Evolutionary conservation across 1,139 yeast species (phyloP), one percentile per base, ranked within the genome.

Genomic region (Keqinozyma sinolaborantium): DNA sequence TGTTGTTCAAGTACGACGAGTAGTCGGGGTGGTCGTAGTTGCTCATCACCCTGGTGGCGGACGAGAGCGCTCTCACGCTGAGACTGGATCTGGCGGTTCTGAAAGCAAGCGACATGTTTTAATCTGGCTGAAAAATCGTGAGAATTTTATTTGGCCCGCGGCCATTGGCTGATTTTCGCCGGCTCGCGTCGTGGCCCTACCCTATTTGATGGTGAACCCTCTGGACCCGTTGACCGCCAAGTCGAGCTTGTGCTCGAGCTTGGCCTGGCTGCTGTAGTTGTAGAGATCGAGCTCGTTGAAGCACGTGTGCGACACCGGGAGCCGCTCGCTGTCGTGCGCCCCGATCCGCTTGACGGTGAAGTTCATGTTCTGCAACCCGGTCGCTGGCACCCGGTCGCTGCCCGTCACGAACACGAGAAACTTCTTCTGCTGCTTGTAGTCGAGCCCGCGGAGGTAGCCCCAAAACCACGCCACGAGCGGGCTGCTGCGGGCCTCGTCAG

Each of bases 11-110:
- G 68, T 87, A 86, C 48, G 77, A 81, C 45, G 86, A 73, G 64
- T 75, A 92, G 69, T 92, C 95, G 57, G 97, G 98, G 36, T 94
- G 92, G 63, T 87, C 84, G 76, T 86, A 92, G 51, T 84, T 79
- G 39, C 92, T 76, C 45, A 75, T 66, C 33, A 73, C 63, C 42
- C 75, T 58, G 38, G 80, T 53, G 30, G 83, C 56, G 33, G 70
- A 50, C 34, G 73, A 58, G 51, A 70, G 62, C 36, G 64, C 49
- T 58, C 68, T 64, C 13, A 58, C 42, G 23, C 35, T 27, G 32
- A 32, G 39, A 11, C 30, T 28, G 15, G 30, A 71, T 48, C 71
- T 60, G 41, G 72, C 68, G 56, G 64, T 64, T 64, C 72, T 77
- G 50, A 71, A 60, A 41, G 79, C 73, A 59, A 73, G 59, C 43